These are phyloP conservation scores for Sugiyamaella novakii DNA, from an alignment of 1,139 yeast species.

Conservation along the genomic window DNA sequence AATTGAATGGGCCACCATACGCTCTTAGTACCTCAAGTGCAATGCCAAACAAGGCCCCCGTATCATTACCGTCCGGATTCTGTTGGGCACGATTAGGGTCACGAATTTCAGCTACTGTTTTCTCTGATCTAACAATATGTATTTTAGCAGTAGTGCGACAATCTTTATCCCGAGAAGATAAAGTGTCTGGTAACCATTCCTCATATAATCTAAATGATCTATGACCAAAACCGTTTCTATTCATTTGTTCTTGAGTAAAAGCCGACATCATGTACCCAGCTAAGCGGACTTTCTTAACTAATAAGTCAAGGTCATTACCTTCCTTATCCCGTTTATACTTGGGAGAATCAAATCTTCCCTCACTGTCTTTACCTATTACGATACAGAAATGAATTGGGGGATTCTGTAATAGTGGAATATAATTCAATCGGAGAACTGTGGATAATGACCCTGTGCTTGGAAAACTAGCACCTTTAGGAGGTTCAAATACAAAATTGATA, in stretches of 20 bases:
- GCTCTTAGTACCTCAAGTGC: constrained; percentile 70
- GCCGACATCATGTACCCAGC: constrained; percentile 94
- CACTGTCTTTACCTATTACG: constrained; percentile 76
- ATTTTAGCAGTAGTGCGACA: constrained; percentile 69
- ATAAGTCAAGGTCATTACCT: constrained; percentile 71
- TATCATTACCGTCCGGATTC: constrained; percentile 66
- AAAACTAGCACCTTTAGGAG: constrained; percentile 22
- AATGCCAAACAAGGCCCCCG: constrained; percentile 75
- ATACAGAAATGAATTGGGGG: constrained; percentile 83
- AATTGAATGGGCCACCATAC: constrained; percentile 58
- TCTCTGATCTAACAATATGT: constrained; percentile 69
- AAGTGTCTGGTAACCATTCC: constrained; percentile 56
- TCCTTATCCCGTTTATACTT: constrained; percentile 55
- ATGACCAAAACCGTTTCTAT: constrained; percentile 73
- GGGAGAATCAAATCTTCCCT: constrained; percentile 73
- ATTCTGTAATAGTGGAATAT: constrained; percentile 62
- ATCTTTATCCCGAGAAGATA: constrained; percentile 48
- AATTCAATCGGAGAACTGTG: constrained; percentile 46
- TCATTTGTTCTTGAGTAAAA: constrained; percentile 89
- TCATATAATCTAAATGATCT: constrained; percentile 80
- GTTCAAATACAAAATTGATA: constrained; percentile 36
- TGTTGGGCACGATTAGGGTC: constrained; percentile 88
- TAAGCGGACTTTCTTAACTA: constrained; percentile 72
- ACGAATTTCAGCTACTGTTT: constrained; percentile 68
- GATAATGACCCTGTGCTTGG: constrained; percentile 21